phyloP scores from a whole-genome alignment of 306 rosid genomes.

The Cucumis cinereus region DNA sequence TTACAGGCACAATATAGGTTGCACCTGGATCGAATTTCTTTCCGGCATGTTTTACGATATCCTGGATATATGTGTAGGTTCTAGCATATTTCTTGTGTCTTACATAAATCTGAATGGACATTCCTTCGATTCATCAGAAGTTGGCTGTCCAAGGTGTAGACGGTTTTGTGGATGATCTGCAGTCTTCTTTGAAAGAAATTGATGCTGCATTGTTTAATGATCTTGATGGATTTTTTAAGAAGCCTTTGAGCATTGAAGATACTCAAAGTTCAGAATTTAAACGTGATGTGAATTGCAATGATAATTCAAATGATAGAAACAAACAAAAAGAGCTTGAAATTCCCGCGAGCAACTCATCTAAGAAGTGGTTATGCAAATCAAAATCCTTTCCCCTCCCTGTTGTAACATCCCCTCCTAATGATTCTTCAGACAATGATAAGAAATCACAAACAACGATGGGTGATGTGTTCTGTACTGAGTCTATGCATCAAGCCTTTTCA shows the following conservation, averaged over 20 bases:
- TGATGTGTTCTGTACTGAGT: constrained; percentile 18
- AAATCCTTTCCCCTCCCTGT: constrained; percentile 32
- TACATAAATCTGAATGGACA: constrained; percentile 40
- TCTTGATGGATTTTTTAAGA: constrained; percentile 28
- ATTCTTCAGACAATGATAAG: constrained; percentile 21
- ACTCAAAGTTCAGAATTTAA: constrained; percentile 16
- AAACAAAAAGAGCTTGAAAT: neutral
- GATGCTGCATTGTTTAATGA: constrained; percentile 16
- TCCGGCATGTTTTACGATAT: neutral
- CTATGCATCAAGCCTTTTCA: constrained; percentile 18
- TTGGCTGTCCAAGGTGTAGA: constrained; percentile 17
- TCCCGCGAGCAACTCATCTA: constrained; percentile 9
- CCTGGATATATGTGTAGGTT: neutral
- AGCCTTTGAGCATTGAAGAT: constrained; percentile 32
- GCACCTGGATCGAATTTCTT: neutral
- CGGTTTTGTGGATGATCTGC: constrained; percentile 19
- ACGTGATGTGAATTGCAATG: constrained; percentile 3
- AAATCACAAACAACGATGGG: constrained; percentile 19
- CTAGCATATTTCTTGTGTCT: neutral
- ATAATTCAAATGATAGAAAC: constrained; percentile 10
- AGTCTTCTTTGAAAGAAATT: constrained; percentile 14
- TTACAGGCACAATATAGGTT: neutral
- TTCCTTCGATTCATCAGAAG: constrained; percentile 16
- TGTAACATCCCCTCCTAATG: constrained; percentile 13
- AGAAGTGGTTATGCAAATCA: constrained; percentile 18